These are phyloP conservation scores for Daldinia vernicosa DNA, from an alignment of 495 filamentous ascomycete species.

Conservation along the genomic window DNA sequence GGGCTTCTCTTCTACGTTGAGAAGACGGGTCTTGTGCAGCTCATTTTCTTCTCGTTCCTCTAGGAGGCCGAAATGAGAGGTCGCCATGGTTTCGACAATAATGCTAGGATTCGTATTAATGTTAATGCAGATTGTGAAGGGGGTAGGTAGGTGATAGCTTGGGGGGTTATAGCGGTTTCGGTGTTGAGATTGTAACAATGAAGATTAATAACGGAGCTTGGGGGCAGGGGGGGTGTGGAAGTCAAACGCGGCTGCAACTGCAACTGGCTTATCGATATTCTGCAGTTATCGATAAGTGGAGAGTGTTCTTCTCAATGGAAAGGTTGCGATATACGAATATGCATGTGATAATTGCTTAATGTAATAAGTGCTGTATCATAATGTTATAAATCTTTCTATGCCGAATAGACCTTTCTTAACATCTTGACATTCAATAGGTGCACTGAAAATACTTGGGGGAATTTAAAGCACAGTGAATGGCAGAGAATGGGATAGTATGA, in stretches of 20 bases:
- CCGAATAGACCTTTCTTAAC: too few relatives aligned
- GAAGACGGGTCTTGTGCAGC: conserved; percentile 88
- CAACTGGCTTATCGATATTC: neutral
- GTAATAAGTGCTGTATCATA: neutral
- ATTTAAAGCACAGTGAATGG: neutral
- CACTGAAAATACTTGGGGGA: neutral
- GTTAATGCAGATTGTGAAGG: neutral
- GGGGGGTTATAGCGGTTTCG: neutral
- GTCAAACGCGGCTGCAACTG: neutral
- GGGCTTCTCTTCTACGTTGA: conserved; percentile 90
- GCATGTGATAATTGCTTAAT: conserved; percentile 6
- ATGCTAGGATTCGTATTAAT: neutral
- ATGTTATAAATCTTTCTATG: too few relatives aligned
- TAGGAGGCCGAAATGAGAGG: conserved; percentile 50
- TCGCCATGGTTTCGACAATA: conserved; percentile 30
- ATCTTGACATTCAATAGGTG: neutral
- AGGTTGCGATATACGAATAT: conserved; percentile 23
- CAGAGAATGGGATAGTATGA: neutral
- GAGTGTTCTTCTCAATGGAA: conserved; percentile 25
- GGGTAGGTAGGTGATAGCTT: neutral
- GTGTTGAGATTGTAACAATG: neutral
- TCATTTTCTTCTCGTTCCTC: conserved; percentile 72
- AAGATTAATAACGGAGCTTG: conserved; percentile 5
- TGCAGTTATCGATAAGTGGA: conserved; percentile 14
- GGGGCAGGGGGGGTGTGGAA: too few relatives aligned